phyloP scores from a whole-genome alignment of 2,329 filamentous ascomycete species.

The Aspergillus latus region DNA sequence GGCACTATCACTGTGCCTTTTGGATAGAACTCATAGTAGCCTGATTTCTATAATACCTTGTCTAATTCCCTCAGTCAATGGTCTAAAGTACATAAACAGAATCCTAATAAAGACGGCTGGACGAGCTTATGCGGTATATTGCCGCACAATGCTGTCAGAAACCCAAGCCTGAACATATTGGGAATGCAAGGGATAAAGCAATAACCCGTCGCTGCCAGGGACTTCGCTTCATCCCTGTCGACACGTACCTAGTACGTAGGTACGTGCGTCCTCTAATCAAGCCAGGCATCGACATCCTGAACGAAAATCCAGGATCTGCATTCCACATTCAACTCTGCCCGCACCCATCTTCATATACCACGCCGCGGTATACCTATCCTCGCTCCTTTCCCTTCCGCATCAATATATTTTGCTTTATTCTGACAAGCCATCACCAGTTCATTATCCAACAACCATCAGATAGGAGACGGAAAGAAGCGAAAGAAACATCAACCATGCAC shows the following conservation, averaged over 20 bases:
- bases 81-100: not conserved
- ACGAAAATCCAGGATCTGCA: not conserved
- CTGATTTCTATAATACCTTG: not conserved
- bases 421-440: not conserved
- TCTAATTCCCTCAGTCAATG: not conserved
- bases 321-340: not conserved
- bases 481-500: slow-evolving; percentile 11
- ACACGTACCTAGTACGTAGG: not conserved
- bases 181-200: slow-evolving; percentile 6
- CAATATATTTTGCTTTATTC: not conserved
- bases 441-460: not conserved
- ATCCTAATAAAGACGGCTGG: not conserved
- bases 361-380: not conserved
- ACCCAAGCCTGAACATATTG: not conserved
- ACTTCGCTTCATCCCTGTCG: not conserved
- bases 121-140: not conserved
- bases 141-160: not conserved
- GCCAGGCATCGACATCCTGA: not conserved
- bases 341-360: too few species aligned
- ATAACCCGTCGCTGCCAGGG: not conserved
- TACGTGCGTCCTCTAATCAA: not conserved
- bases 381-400: not conserved
- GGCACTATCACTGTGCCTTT: not conserved
- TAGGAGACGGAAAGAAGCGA: not conserved
- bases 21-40: not conserved